These are phyloP conservation scores for Candida tetrigidarum DNA, from an alignment of 1,139 yeast species.

Conservation along the genomic window DNA sequence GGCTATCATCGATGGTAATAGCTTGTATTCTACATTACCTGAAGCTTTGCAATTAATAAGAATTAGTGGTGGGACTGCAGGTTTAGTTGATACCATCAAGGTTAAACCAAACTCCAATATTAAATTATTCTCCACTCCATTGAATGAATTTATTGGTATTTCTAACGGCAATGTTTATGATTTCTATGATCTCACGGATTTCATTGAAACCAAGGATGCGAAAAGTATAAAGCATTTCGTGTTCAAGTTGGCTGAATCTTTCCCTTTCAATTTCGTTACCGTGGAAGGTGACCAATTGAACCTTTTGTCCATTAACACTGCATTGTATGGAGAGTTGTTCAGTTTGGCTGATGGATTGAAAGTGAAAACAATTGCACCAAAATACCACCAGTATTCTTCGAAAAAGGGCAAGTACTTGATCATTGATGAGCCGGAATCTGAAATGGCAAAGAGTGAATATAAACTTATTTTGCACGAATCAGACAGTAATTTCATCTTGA, in stretches of 20 bases:
- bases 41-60: conserved; percentile 14
- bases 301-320: conserved; percentile 12
- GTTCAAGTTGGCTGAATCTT: conserved; percentile 14
- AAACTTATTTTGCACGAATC: conserved; percentile 37
- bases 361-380: conserved; percentile 11
- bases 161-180: conserved; percentile 15
- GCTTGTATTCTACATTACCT: conserved; percentile 12
- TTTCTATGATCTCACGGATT: conserved; percentile 36
- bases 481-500: conserved; percentile 25
- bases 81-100: conserved; percentile 10
- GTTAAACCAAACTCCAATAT: conserved; percentile 10
- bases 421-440: conserved; percentile 35
- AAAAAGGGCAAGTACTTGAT: conserved; percentile 17
- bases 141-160: conserved; percentile 22
- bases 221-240: conserved; percentile 18
- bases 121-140: conserved; percentile 19
- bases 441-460: conserved; percentile 30
- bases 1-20: conserved; percentile 17
- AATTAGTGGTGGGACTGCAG: conserved; percentile 10
- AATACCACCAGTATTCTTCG: conserved; percentile 14
- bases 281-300: conserved; percentile 15
- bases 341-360: conserved; percentile 18
- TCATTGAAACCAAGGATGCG: conserved; percentile 25
- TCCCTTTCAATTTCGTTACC: conserved; percentile 16
- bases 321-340: conserved; percentile 16